Evolutionary conservation across 495 filamentous ascomycete genomes (phyloP), one percentile per base, ranked within the genome.

Genomic region (Penicillium chermesinum): DNA sequence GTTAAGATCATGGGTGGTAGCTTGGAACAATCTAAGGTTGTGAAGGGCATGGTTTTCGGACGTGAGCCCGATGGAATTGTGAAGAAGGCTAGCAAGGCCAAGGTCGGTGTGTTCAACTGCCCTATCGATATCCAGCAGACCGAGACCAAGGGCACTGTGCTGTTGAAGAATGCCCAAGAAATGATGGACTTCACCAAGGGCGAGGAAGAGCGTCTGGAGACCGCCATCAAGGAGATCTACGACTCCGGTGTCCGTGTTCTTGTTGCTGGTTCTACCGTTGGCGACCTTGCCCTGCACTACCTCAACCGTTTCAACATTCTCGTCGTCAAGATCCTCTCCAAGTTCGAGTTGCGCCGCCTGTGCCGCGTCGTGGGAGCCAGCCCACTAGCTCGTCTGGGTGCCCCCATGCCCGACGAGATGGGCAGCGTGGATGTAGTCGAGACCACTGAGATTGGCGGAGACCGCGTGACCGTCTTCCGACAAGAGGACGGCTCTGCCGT

Each of bases 391-490:
- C 85, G 94, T 57, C 79, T 99, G 41, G 94, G 94, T 44, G 94
- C 94, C 7, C 94, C 94, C 20, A 99, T 99, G 94, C 94, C 94
- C 18, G 94, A 99, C 59, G 94, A 99, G 77, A 97, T 96, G 90
- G 94, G 94, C 52, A 85, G 67, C 53, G 77, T 97, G 49, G 94
- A 99, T 69, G 69, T 99, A 20, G 91, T 99, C 15, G 94, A 97
- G 79, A 99, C 94, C 6, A 80, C 91, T 37, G 94, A 99, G 71
- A 97, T 99, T 64, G 94, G 94, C 47, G 94, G 94, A 61, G 94
- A 99, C 75, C 87, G 94, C 30, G 94, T 99, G 34, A 99, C 94
- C 7, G 91, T 97, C 16, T 99, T 99, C 81, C 77, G 94, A 53
- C 94, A 99, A 76, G 93, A 97, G 70, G 84, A 91, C 52, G 87